A percentile compares a stretch with the other conserved stretches of the same genome.
Conservation (phyloP, 2,329 filamentous ascomycete genomes). For the Lecanosticta acicola region DNA sequence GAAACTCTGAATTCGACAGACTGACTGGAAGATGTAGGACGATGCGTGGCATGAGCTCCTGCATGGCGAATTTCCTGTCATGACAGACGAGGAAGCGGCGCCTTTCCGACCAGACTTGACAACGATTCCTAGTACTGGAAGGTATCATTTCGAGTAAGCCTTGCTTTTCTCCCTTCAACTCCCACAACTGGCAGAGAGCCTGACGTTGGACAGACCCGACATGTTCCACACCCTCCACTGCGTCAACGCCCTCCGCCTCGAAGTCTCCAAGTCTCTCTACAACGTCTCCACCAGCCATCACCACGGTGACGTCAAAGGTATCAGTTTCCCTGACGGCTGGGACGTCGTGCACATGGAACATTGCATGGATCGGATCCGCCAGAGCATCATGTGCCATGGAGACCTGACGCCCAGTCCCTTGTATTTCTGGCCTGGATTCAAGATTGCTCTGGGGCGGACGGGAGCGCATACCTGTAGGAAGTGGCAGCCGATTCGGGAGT, state of each 20-base stretch:
- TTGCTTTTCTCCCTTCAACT: neutral
- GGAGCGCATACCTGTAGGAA: slow-evolving; percentile 16
- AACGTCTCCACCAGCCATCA: slow-evolving; percentile 6
- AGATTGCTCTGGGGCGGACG: slow-evolving; percentile 13
- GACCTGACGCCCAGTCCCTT: slow-evolving; percentile 18
- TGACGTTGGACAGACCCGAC: slow-evolving; percentile 16
- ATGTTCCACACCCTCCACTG: slow-evolving; percentile 22
- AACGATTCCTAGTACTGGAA: slow-evolving; percentile 6
- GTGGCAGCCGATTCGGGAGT: slow-evolving; percentile 16
- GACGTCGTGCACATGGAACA: slow-evolving; percentile 17
- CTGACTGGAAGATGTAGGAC: neutral
- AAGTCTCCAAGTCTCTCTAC: slow-evolving; percentile 15
- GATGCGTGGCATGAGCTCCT: neutral
- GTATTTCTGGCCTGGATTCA: slow-evolving; percentile 12
- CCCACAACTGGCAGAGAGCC: too few species aligned
- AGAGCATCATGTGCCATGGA: slow-evolving; percentile 19
- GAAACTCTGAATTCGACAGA: neutral
- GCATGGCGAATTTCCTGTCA: slow-evolving; percentile 11
- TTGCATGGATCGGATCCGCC: slow-evolving; percentile 18
- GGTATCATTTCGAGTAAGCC: slow-evolving; percentile 14
- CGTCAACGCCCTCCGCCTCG: slow-evolving; percentile 18
- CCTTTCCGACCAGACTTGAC: slow-evolving; percentile 10
- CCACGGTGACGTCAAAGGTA: neutral
- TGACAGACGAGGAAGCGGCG: slow-evolving; percentile 12
- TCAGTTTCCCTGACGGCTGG: slow-evolving; percentile 7